Conservation (phyloP, 2,329 filamentous ascomycete genomes). For the Nothomitra cinnamomea region DNA sequence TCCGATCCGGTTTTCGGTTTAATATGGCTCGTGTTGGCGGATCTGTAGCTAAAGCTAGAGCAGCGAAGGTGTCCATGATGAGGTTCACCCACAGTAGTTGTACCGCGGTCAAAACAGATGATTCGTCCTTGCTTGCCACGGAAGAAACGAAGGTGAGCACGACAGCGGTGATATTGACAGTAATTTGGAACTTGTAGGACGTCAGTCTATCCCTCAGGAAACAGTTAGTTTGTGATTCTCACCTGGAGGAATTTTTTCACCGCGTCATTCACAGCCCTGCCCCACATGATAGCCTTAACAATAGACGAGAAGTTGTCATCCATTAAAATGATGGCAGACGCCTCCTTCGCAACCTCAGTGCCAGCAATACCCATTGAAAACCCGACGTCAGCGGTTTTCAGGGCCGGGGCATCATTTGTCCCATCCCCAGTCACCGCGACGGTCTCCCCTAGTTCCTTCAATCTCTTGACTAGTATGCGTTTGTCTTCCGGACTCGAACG, state of each 20-base stretch:
- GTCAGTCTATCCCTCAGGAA: not conserved
- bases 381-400: slow-evolving; percentile 49
- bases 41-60: slow-evolving; percentile 75
- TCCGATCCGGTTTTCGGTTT: slow-evolving; percentile 61
- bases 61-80: slow-evolving; percentile 94
- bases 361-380: slow-evolving; percentile 53
- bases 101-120: slow-evolving; percentile 69
- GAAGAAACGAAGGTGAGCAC: slow-evolving; percentile 75
- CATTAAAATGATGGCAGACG: slow-evolving; percentile 43
- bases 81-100: slow-evolving; percentile 93
- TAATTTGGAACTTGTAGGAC: slow-evolving; percentile 48
- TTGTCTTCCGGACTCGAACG: slow-evolving; percentile 56
- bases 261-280: slow-evolving; percentile 38
- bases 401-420: slow-evolving; percentile 47
- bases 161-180: slow-evolving; percentile 85
- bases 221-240: slow-evolving; percentile 6
- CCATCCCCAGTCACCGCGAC: slow-evolving; percentile 51
- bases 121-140: slow-evolving; percentile 49
- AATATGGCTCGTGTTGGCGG: slow-evolving; percentile 71
- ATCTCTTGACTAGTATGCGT: slow-evolving; percentile 42
- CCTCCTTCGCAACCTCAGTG: slow-evolving; percentile 46
- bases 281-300: slow-evolving; percentile 44
- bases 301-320: slow-evolving; percentile 47
- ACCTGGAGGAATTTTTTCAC: slow-evolving; percentile 33
- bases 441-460: slow-evolving; percentile 48